Evolutionary conservation across 768 basidiomycete species (phyloP).

Genomic region (Phylloporus sp.): DNA sequence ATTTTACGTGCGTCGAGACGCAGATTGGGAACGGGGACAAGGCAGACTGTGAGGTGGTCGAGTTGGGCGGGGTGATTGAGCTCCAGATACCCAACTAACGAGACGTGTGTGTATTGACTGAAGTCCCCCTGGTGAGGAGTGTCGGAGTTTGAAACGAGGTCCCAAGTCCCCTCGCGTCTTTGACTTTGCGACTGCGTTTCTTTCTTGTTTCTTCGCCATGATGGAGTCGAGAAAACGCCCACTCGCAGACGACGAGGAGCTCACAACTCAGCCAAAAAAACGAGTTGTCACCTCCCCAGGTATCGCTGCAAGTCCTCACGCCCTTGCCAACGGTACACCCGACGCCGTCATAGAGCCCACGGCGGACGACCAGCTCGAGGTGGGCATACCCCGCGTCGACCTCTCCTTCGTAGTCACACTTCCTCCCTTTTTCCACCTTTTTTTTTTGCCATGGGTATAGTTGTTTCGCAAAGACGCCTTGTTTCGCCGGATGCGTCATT

Average conservation of each 20-base stretch:
- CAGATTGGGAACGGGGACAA: conserved; percentile 78
- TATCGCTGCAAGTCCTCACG: conserved; percentile 45
- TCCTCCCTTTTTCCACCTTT: conserved; percentile 1
- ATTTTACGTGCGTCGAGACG: conserved; percentile 87
- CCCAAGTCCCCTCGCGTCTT: conserved; percentile 10
- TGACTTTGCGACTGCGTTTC: conserved; percentile 9
- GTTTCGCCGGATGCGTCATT: conserved; percentile 78
- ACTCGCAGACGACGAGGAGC: conserved; percentile 46
- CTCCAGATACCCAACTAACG: background rate
- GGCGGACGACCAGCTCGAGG: conserved; percentile 61
- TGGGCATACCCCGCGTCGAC: conserved; percentile 31
- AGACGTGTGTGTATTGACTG: too few relatives aligned
- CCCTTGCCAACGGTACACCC: conserved; percentile 36
- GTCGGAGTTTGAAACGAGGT: conserved; percentile 29
- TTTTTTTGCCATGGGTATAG: conserved; percentile 36
- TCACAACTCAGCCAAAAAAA: conserved; percentile 46
- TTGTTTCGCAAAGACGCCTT: conserved; percentile 85
- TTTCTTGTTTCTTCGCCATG: conserved; percentile 18
- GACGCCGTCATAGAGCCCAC: conserved; percentile 39
- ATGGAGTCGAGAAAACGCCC: conserved; percentile 63
- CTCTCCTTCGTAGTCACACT: conserved; percentile 21
- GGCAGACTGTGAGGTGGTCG: conserved; percentile 84
- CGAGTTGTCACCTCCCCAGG: conserved; percentile 42
- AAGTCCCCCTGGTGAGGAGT: too few relatives aligned
- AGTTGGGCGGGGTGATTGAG: conserved; percentile 27